Evolutionary conservation across 1,284 basidiomycete genomes (phyloP), one percentile per base, ranked within the genome.

Genomic region (Prillingera fragicola): DNA sequence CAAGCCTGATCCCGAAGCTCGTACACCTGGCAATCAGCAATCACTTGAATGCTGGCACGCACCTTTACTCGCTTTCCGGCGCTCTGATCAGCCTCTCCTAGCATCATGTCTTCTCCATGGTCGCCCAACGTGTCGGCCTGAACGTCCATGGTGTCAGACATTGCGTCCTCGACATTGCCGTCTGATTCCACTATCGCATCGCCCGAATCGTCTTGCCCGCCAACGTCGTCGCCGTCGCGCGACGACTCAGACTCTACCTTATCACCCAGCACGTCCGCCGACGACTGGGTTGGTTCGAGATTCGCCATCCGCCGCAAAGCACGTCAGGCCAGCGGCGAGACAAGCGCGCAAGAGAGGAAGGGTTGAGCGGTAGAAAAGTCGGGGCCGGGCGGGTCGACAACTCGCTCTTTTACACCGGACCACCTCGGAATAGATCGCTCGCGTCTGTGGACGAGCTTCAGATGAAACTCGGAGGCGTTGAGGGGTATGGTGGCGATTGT

Each of bases 1-100:
- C 91, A 96, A 41, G 82, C 81, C 48, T 84, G 78, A 45, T 84
- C 86, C 44, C 89, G 79, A 48, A 96, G 81, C 71, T 91, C 84
- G 71, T 96, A 96, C 22, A 96, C 90, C 84, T 92, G 70, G 14
- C 5, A 9, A 4, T 41, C 23, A 36, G 42, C 17, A 15, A 14
- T 29, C 17, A 27, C 10, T 19, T 12, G 5, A 17, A 17, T 31
- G 9, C n/a, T 31, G 13, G 24, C 1, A 44, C 45, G 9, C 22
- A 56, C 55, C 48, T 56, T 56, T 17, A 56, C 55, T 28, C 55
- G 55, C 22, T 54, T 56, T 9, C 55, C 55, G n/a, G 36, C 21
- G 15, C 25, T 38, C 3, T 43, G 47, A 10, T 48, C 51, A 17
- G 37, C 35, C 22, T 45, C 44, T 8, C 26, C 40, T 10, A 45